Evolutionary conservation across 257 asterid species (phyloP), one percentile per base, ranked within the genome.

Genomic region (Nicotiana tabacum): DNA sequence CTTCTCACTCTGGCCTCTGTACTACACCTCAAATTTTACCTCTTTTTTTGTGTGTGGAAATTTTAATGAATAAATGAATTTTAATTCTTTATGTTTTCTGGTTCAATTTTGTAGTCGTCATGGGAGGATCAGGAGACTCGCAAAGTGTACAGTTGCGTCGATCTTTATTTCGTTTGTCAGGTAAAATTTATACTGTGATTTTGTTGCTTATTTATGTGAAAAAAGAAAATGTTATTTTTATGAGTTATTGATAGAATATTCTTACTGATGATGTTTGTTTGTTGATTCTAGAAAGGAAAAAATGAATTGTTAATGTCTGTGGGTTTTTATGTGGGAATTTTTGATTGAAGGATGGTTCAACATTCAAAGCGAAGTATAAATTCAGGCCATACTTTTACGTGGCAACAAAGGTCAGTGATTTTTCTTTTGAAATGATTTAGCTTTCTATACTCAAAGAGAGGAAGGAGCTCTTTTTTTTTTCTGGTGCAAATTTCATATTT

Each of bases 91-190:
- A 11, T 53, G 30, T 81, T 81, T 82, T 85, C 62, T 37, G 60
- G 16, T 21, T 82, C 3, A 1, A 15, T 32, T 33, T 81, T 80
- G 61, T 64, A 96, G 99, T 94, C 99, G 8, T 96, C 98, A 46
- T 94, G 91, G 98, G 99, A 96, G 92, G 98, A 96, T 85, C 93
- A 88, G 82, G 97, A 92, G 68, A 93, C 98, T 29, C 98, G 77
- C 81, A 94, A 86, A 87, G 95, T 82, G 84, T 93, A 94, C 87
- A 92, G 99, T 77, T 96, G 98, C 66, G 92, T 94, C 13, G 98
- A 96, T 88, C 91, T 94, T 77, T 96, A 96, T 87, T 96, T 96
- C 77, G 98, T 96, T 53, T 94, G 98, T 88, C 99, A 96, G 98
- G 99, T 96, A 85, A 57, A 39, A 24, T 24, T 10, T 11, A 27